Conservation (phyloP, 2,329 filamentous ascomycete genomes). For the Fusarium sp. region DNA sequence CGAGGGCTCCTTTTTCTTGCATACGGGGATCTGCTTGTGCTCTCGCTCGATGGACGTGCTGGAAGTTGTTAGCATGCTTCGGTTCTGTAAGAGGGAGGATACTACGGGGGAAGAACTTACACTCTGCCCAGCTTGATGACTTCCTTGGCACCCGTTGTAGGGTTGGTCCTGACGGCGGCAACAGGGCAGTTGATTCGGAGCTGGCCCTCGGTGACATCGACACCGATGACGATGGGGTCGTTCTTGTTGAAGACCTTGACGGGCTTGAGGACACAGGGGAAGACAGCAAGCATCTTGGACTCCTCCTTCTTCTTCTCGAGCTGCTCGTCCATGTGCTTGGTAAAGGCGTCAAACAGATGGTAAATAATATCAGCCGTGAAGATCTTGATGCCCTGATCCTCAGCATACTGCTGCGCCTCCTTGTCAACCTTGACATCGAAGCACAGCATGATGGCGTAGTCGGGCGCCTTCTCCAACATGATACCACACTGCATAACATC, state of each 20-base stretch:
- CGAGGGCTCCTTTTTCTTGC: conserved; percentile 96
- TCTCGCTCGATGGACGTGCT: conserved; percentile 98
- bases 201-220: conserved; percentile 93
- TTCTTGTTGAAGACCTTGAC: conserved; percentile 99
- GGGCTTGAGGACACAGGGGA: conserved; percentile 90
- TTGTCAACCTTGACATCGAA: conserved; percentile 99
- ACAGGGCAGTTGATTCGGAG: conserved; percentile 90
- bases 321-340: conserved; percentile 89
- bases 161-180: conserved; percentile 84
- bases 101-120: conserved; percentile 68
- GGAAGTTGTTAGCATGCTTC: conserved; percentile 44
- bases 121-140: conserved; percentile 89
- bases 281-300: conserved; percentile 93
- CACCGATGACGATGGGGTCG: conserved; percentile 90
- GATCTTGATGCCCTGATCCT: conserved; percentile 95
- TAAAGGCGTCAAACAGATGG: conserved; percentile 97
- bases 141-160: conserved; percentile 83
- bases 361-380: conserved; percentile 99
- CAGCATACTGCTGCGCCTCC: conserved; percentile 89
- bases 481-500: conserved; percentile 95
- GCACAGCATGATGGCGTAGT: conserved; percentile 98
- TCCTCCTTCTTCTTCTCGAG: conserved; percentile 95
- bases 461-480: conserved; percentile 95
- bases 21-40: conserved; percentile 91
- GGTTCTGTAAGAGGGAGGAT: conserved; percentile 34